These are phyloP conservation scores for Alternaria angustiovoidea DNA, from an alignment of 2,329 filamentous ascomycete genomes.

Conservation along the genomic window DNA sequence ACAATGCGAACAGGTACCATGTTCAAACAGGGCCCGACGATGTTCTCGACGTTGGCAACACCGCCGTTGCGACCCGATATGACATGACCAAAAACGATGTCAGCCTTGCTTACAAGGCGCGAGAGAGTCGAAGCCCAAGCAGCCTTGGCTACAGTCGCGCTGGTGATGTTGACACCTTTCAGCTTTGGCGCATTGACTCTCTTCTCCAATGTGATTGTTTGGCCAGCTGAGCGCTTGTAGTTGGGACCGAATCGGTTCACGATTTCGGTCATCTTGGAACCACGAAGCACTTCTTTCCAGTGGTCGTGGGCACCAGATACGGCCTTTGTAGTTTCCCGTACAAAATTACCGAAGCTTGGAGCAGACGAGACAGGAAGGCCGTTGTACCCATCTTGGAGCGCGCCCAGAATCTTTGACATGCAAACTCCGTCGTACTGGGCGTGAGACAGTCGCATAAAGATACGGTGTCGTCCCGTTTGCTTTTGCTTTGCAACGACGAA, in stretches of 20 bases:
- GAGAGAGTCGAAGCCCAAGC: slow-evolving; percentile 56
- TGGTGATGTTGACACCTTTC: slow-evolving; percentile 46
- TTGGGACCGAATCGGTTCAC: slow-evolving; percentile 44
- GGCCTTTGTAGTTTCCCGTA: slow-evolving; percentile 39
- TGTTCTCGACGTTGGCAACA: slow-evolving; percentile 48
- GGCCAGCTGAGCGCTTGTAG: slow-evolving; percentile 41
- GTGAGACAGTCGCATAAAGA: slow-evolving; percentile 46
- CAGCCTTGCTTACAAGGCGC: slow-evolving; percentile 45
- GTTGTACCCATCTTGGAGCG: slow-evolving; percentile 44
- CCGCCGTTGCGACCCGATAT: slow-evolving; percentile 53
- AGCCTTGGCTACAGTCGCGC: slow-evolving; percentile 57
- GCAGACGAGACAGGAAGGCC: slow-evolving; percentile 42
- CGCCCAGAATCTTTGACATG: slow-evolving; percentile 39
- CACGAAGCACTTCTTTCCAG: slow-evolving; percentile 42
- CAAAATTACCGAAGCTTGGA: slow-evolving; percentile 44
- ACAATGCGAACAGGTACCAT: slow-evolving; percentile 54
- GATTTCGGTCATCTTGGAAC: slow-evolving; percentile 47
- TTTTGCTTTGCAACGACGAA: slow-evolving; percentile 45
- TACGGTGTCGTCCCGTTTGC: slow-evolving; percentile 37
- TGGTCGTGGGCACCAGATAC: slow-evolving; percentile 41
- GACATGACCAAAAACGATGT: slow-evolving; percentile 55
- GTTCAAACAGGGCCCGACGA: slow-evolving; percentile 55
- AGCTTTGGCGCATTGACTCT: slow-evolving; percentile 31
- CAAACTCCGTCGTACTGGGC: slow-evolving; percentile 48
- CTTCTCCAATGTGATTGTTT: slow-evolving; percentile 39